phyloP scores from a whole-genome alignment of 352 stramenopile genomes.

The Pythium apleroticum region DNA sequence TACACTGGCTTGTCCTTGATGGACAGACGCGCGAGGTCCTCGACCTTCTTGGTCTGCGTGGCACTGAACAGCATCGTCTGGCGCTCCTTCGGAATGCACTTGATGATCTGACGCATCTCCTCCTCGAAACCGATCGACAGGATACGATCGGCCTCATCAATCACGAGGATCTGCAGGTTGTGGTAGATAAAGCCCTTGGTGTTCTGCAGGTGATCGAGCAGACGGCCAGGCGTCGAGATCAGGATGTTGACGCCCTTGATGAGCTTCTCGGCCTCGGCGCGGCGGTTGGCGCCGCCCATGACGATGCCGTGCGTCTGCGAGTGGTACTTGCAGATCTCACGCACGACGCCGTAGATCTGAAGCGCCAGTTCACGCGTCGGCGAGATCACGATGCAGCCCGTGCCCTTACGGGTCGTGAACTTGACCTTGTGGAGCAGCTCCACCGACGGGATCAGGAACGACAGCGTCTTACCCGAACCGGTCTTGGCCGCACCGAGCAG shows the following conservation, averaged over 20 bases:
- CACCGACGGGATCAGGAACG: slow-evolving; percentile 97
- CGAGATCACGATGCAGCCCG: slow-evolving; percentile 97
- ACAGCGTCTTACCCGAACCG: slow-evolving; percentile 97
- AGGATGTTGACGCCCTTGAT: slow-evolving; percentile 97
- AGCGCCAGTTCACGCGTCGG: slow-evolving; percentile 97
- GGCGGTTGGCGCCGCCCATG: slow-evolving; percentile 97
- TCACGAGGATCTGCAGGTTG: slow-evolving; percentile 96
- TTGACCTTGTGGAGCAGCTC: slow-evolving; percentile 97
- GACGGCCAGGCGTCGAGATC: slow-evolving; percentile 96
- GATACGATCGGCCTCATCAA: slow-evolving; percentile 99
- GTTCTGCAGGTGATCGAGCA: slow-evolving; percentile 98
- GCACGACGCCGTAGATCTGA: slow-evolving; percentile 98
- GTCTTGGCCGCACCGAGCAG: slow-evolving; percentile 97
- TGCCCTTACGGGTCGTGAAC: slow-evolving; percentile 95
- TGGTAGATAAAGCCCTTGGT: slow-evolving; percentile 98
- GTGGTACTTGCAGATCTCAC: slow-evolving; percentile 95
- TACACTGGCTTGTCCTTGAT: slow-evolving; percentile 97
- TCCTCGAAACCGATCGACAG: slow-evolving; percentile 99
- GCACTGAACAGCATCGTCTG: slow-evolving; percentile 99
- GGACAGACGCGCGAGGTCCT: slow-evolving; percentile 92
- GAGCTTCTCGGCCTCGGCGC: slow-evolving; percentile 94
- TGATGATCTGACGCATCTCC: slow-evolving; percentile 98
- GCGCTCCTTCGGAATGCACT: slow-evolving; percentile 96
- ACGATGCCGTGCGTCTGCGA: slow-evolving; percentile 96
- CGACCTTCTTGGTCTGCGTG: slow-evolving; percentile 98